Percentiles rank a stretch among this genome's conserved stretches.
These are phyloP conservation scores for Rosa hybrid DNA, from an alignment of 331 rosid genomes.

Conservation along the genomic window DNA sequence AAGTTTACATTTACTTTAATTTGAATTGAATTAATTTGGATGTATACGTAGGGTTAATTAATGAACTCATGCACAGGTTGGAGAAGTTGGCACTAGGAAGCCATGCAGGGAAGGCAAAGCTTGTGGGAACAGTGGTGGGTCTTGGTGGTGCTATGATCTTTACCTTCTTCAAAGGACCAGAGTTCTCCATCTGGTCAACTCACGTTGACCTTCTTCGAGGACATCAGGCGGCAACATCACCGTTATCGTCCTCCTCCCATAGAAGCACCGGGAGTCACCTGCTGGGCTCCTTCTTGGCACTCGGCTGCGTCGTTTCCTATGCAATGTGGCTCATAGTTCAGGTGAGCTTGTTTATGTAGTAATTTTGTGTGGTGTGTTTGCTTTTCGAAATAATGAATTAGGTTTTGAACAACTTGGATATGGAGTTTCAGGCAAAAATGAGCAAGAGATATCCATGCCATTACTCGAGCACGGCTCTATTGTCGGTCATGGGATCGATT, in stretches of 20 bases:
- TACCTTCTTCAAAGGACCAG: constrained; percentile 56
- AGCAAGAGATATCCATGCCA: constrained; percentile 29
- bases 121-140: constrained; percentile 57
- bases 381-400: background rate
- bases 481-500: constrained; percentile 37
- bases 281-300: constrained; percentile 44
- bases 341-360: constrained; percentile 24
- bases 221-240: background rate
- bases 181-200: constrained; percentile 40
- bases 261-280: constrained; percentile 5
- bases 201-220: constrained; percentile 46
- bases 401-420: background rate
- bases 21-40: background rate
- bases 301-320: constrained; percentile 43
- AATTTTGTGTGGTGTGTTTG: background rate
- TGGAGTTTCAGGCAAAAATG: constrained; percentile 29
- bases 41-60: background rate
- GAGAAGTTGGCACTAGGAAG: constrained; percentile 45
- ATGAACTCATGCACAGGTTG: constrained; percentile 25
- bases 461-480: constrained; percentile 38
- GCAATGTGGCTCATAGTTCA: constrained; percentile 73
- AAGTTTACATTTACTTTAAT: background rate
- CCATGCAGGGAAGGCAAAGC: constrained; percentile 55
- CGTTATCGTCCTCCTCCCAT: constrained; percentile 14
- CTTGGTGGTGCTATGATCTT: constrained; percentile 74